Evolutionary conservation across 176 grass and related monocot genomes (phyloP).

Genomic region (Carex scoparia): DNA sequence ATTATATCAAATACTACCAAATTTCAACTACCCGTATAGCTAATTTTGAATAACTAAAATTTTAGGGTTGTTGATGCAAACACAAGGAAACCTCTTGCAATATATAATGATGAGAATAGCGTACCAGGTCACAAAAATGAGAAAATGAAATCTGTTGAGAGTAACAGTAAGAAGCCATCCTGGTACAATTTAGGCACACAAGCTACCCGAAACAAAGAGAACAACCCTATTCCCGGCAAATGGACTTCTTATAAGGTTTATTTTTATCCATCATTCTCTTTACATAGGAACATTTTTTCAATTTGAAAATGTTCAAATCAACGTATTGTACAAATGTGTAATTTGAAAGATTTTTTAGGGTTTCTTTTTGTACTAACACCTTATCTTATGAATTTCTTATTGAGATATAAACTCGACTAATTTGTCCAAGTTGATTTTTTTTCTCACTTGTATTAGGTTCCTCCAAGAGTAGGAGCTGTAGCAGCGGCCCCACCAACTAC

Average conservation of each 20-base stretch:
- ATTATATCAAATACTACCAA: constrained; percentile 1
- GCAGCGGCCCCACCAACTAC: constrained; percentile 32
- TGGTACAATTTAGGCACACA: constrained; percentile 73
- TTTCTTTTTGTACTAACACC: neutral
- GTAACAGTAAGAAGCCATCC: constrained; percentile 29
- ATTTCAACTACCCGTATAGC: neutral
- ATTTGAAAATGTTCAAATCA: no score
- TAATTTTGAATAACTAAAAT: constrained; percentile 13
- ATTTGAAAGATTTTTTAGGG: no score
- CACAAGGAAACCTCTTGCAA: constrained; percentile 34
- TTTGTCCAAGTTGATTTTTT: neutral
- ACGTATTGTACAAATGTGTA: no score
- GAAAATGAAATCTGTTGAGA: constrained; percentile 24
- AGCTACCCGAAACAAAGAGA: constrained; percentile 84
- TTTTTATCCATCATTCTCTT: constrained; percentile 15
- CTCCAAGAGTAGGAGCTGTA: constrained; percentile 40
- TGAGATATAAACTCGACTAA: neutral
- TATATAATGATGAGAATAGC: constrained; percentile 70
- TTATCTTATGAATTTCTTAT: neutral
- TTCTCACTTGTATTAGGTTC: constrained; percentile 38
- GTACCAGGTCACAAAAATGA: constrained; percentile 3
- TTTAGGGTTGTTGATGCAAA: constrained; percentile 55
- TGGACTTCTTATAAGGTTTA: constrained; percentile 81
- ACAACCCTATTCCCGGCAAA: constrained; percentile 59
- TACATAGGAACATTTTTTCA: neutral